Base-by-base conservation (phyloP, 1,139 yeast species). In the Suhomyces panamericanus region DNA sequence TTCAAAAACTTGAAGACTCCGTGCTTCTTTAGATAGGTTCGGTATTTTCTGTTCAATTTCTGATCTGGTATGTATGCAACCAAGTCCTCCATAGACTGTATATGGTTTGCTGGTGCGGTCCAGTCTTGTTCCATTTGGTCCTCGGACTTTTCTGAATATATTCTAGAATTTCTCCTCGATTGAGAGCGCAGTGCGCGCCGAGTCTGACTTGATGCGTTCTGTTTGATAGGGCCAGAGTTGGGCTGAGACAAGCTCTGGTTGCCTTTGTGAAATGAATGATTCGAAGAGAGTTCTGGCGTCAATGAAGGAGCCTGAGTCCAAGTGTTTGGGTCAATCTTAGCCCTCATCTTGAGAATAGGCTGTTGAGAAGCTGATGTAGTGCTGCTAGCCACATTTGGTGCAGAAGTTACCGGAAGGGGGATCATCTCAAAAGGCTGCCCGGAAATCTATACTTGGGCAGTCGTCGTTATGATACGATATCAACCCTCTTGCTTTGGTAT, bases 1-100 rank as follows among this genome's bases (percentile, higher is more conserved):
- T 52, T 43, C 26, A 61, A 44, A 33, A 61, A 61, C 30, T 45
- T 47, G 45, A 49, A 33, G 28, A 49, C 38, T 14, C 63, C 63
- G 29, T 50, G 42, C 2, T 43, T 38, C 22, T 49, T 49, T 22
- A 61, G 41, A 32, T 36, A 55, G 35, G 37, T 41, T 11, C 62
- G 54, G 26, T 54, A 53, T 12, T 38, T 42, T 14, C 24, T 14
- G 16, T 35, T 35, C 32, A 44, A 35, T 8, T 16, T 32, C 6
- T 22, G 28, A 28, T 44, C 38, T 6, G 34, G 31, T 2, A 5
- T 15, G 32, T 44, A 44, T 16, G 11, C 14, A 11, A 16, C 32
- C 6, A 44, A 13, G 26, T 44, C 44, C 8, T 41, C 37, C 39
- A 36, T 36, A 16, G 27, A 36, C 24, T 20, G 24, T 6, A 20